Percentiles rank a stretch among this genome's conserved stretches.
phyloP scores from a whole-genome alignment of 306 rosid species.

The Cucurbita moschata region DNA sequence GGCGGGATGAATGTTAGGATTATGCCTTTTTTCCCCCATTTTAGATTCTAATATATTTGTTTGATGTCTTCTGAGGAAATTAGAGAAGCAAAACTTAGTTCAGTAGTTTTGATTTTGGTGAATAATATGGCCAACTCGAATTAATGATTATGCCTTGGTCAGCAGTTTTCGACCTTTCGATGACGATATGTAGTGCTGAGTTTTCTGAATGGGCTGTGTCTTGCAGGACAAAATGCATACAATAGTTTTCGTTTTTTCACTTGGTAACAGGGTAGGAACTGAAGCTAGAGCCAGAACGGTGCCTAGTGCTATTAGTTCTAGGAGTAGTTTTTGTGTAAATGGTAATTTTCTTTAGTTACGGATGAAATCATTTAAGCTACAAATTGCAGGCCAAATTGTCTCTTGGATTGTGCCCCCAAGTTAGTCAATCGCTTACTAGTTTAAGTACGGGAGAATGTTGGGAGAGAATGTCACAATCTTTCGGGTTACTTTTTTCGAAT shows the following conservation, averaged over 20 bases:
- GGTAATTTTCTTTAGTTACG: background rate
- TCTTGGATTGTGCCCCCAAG: too few relatives aligned
- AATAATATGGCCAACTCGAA: background rate
- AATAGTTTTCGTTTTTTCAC: background rate
- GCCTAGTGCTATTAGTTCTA: background rate
- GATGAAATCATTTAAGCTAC: background rate
- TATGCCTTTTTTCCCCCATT: constrained; percentile 3
- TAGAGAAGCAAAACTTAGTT: constrained; percentile 9
- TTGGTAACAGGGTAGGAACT: background rate
- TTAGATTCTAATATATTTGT: constrained; percentile 1
- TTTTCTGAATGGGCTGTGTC: background rate
- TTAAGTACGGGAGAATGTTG: too few relatives aligned
- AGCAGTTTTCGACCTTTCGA: background rate
- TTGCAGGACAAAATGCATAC: background rate
- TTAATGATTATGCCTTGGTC: background rate
- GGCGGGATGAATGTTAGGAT: constrained; percentile 24
- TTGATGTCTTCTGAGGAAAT: constrained; percentile 9
- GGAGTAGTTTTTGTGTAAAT: background rate
- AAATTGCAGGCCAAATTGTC: background rate
- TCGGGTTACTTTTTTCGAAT: too few relatives aligned
- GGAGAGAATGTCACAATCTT: too few relatives aligned
- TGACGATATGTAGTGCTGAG: background rate
- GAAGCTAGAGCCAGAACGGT: background rate
- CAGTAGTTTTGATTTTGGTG: constrained; percentile 8
- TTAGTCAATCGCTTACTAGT: too few relatives aligned